These are phyloP conservation scores for Metschnikowia chrysomelidarum DNA, from an alignment of 805 yeast genomes.

Conservation along the genomic window DNA sequence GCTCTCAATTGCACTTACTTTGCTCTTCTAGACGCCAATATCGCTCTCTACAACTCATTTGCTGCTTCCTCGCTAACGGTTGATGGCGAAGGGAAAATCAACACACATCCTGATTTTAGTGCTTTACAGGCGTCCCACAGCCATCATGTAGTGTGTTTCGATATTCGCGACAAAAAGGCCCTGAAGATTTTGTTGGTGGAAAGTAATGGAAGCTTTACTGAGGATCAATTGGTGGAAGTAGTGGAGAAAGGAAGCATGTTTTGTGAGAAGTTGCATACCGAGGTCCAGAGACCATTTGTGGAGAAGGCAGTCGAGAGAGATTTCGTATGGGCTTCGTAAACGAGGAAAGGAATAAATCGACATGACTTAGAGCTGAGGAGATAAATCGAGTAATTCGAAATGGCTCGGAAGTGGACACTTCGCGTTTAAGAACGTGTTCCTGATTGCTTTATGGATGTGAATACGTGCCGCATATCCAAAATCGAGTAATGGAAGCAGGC, in stretches of 20 bases:
- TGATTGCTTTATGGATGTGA: no score
- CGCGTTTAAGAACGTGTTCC: no score
- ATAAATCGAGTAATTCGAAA: no score
- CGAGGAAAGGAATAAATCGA: neutral
- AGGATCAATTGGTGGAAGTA: conserved; percentile 49
- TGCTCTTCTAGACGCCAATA: conserved; percentile 79
- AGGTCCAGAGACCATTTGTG: conserved; percentile 47
- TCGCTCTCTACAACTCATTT: conserved; percentile 64
- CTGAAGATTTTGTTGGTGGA: conserved; percentile 65
- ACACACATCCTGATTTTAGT: conserved; percentile 44
- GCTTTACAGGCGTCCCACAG: conserved; percentile 48
- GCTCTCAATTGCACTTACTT: conserved; percentile 70
- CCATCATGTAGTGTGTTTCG: conserved; percentile 65
- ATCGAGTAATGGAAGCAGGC: no score
- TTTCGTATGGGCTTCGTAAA: conserved; percentile 53
- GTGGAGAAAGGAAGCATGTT: conserved; percentile 52
- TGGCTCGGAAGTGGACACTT: no score
- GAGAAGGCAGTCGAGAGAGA: conserved; percentile 49
- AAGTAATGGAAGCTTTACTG: conserved; percentile 67
- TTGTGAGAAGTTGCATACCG: conserved; percentile 43
- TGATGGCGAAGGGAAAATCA: conserved; percentile 26
- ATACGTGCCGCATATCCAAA: no score
- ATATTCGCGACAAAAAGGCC: conserved; percentile 48
- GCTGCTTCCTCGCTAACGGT: conserved; percentile 48
- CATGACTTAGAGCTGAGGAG: no score